Conservation (phyloP, 441 rosid species). For the Raphanus hybrid region DNA sequence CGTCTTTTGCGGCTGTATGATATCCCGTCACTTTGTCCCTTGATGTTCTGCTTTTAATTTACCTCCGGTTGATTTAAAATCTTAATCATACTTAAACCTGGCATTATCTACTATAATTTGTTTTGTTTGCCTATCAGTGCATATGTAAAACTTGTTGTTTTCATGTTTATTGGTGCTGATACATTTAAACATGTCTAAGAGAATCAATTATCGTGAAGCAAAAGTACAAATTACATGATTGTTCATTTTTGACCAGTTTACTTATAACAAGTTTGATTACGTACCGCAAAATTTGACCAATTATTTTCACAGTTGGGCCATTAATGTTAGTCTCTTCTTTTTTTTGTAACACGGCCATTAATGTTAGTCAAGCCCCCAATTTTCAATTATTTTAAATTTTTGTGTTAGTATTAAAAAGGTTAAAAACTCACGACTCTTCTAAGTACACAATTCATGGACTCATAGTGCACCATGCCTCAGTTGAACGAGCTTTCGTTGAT, state of each 20-base stretch:
- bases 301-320: neutral
- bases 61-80: no score
- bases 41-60: no score
- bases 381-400: neutral
- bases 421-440: neutral
- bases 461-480: neutral
- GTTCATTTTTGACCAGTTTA: neutral
- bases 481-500: no score
- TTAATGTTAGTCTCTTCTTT: conserved; percentile 23
- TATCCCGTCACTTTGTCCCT: neutral
- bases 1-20: no score
- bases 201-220: neutral
- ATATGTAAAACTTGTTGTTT: no score
- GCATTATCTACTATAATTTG: no score
- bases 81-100: no score
- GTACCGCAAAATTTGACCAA: conserved; percentile 35
- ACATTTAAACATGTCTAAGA: no score
- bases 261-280: neutral
- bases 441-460: no score
- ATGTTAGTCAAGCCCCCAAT: conserved; percentile 22
- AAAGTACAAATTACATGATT: neutral
- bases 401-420: neutral
- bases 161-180: no score
- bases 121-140: no score
- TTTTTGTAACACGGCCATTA: neutral